Percentiles rank a stretch among this genome's conserved stretches.
phyloP scores from a whole-genome alignment of 192 early-diverging fungal genomes.

The Entomortierella lignicola region DNA sequence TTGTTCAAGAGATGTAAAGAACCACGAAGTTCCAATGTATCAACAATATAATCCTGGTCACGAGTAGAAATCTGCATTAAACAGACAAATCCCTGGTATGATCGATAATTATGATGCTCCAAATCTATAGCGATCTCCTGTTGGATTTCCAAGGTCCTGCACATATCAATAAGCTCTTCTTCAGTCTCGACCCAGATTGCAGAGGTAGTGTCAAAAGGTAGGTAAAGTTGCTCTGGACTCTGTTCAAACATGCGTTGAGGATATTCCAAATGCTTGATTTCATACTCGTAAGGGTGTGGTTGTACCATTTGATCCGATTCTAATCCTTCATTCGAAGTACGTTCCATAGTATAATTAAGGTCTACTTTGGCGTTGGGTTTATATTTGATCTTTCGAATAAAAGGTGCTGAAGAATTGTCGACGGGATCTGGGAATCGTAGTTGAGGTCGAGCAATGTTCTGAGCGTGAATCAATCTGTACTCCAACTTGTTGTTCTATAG shows the following conservation, averaged over 20 bases:
- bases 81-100: slow-evolving; percentile 95
- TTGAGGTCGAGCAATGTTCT: slow-evolving; percentile 88
- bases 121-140: slow-evolving; percentile 93
- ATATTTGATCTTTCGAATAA: slow-evolving; percentile 78
- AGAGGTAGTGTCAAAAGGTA: slow-evolving; percentile 74
- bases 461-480: slow-evolving; percentile 72
- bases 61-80: slow-evolving; percentile 94
- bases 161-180: slow-evolving; percentile 72
- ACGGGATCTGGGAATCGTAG: slow-evolving; percentile 85
- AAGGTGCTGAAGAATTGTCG: slow-evolving; percentile 88
- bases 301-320: slow-evolving; percentile 15
- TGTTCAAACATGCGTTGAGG: slow-evolving; percentile 75
- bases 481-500: slow-evolving; percentile 57
- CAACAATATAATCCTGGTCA: slow-evolving; percentile 89
- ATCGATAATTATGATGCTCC: slow-evolving; percentile 96
- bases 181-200: slow-evolving; percentile 87
- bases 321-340: slow-evolving; percentile 1
- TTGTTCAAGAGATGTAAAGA: slow-evolving; percentile 83
- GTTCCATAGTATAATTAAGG: slow-evolving; percentile 68
- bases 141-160: slow-evolving; percentile 67
- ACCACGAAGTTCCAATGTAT: slow-evolving; percentile 84
- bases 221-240: slow-evolving; percentile 62
- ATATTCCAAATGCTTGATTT: slow-evolving; percentile 85
- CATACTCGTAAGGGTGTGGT: slow-evolving; percentile 92
- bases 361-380: slow-evolving; percentile 89